Evolutionary conservation across 345 rosid species (phyloP).

Genomic region (Psidium guajava): DNA sequence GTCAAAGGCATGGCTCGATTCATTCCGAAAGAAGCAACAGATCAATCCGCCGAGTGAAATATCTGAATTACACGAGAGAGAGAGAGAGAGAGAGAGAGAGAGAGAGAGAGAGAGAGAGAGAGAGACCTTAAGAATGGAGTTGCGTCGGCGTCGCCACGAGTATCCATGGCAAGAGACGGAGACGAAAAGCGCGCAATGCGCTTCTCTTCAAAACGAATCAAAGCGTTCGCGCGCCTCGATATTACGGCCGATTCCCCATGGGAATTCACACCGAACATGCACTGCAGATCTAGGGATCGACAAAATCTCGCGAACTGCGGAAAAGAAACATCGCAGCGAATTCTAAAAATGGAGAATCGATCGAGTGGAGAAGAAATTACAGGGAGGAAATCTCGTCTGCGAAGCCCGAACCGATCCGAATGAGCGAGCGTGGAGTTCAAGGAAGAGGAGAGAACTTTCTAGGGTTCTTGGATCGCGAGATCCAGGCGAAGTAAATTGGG

Average conservation of each 20-base stretch:
- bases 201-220: neutral
- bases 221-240: neutral
- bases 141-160: slow-evolving; percentile 11
- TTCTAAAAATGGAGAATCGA: neutral
- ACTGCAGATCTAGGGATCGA: neutral
- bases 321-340: neutral
- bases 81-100: neutral
- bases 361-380: neutral
- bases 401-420: neutral
- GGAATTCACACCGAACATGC: neutral
- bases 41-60: neutral
- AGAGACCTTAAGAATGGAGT: slow-evolving; percentile 19
- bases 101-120: too few species aligned
- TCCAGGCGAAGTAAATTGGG: too few species aligned
- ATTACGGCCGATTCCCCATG: neutral
- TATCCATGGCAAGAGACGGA: slow-evolving; percentile 16
- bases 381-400: neutral
- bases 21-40: neutral
- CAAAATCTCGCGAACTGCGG: neutral
- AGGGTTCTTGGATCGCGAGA: too few species aligned
- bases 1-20: neutral
- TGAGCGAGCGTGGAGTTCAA: neutral
- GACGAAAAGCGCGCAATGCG: neutral
- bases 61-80: neutral
- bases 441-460: too few species aligned